Evolutionary conservation across 2,329 filamentous ascomycete genomes (phyloP).

Genomic region (Monosporascus sp.): DNA sequence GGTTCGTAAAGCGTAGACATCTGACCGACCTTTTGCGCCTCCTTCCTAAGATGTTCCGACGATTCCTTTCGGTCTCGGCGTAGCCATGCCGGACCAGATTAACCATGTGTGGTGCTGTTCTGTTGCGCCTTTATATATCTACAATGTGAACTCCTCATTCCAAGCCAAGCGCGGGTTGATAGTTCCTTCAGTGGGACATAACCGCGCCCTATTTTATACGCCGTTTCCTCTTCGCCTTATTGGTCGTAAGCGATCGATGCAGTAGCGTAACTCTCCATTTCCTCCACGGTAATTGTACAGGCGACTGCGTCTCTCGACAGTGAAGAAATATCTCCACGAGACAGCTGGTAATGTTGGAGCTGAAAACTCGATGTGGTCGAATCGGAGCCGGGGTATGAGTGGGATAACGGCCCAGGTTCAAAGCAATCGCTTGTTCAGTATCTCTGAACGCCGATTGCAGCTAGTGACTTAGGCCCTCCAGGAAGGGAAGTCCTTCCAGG

Average conservation of each 20-base stretch:
- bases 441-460: background rate
- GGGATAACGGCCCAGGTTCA: slow-evolving; percentile 1
- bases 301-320: background rate
- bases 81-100: slow-evolving; percentile 1
- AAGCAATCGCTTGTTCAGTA: background rate
- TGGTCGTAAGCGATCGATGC: background rate
- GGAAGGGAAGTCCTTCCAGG: background rate
- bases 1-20: slow-evolving; percentile 24
- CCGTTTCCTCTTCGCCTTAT: slow-evolving; percentile 1
- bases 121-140: slow-evolving; percentile 15
- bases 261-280: background rate
- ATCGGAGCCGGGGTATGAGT: background rate
- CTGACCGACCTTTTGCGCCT: slow-evolving; percentile 4
- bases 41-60: slow-evolving; percentile 8
- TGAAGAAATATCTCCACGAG: slow-evolving; percentile 2
- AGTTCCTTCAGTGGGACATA: slow-evolving; percentile 2
- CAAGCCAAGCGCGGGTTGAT: background rate
- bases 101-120: slow-evolving; percentile 2
- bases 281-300: background rate
- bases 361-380: slow-evolving; percentile 1
- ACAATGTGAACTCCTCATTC: slow-evolving; percentile 10
- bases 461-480: background rate
- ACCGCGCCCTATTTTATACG: background rate
- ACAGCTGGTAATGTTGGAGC: slow-evolving; percentile 1
- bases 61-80: slow-evolving; percentile 3